Percentiles rank a stretch among this genome's conserved stretches.
These are phyloP conservation scores for Capronia coronata DNA, from an alignment of 2,329 filamentous ascomycete genomes.

Conservation along the genomic window DNA sequence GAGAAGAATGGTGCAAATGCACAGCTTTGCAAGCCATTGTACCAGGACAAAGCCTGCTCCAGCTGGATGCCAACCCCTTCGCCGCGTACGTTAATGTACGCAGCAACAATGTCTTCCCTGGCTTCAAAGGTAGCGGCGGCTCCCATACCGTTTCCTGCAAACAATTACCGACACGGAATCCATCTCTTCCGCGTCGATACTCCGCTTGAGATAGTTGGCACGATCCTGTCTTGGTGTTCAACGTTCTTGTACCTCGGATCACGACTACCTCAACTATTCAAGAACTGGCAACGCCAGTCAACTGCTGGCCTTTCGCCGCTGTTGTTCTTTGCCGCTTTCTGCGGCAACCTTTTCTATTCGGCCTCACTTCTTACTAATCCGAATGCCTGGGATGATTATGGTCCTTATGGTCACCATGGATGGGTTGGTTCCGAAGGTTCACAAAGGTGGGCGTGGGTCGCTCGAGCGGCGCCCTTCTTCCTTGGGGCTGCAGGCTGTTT, in stretches of 20 bases:
- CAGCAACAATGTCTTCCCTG: conserved; percentile 42
- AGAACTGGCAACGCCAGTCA: conserved; percentile 57
- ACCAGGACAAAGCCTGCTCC: conserved; percentile 14
- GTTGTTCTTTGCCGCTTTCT: conserved; percentile 61
- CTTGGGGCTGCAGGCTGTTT: conserved; percentile 60
- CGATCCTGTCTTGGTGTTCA: conserved; percentile 51
- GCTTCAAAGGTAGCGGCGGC: conserved; percentile 39
- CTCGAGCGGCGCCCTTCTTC: conserved; percentile 56
- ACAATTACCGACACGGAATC: conserved; percentile 23
- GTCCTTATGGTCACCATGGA: conserved; percentile 51
- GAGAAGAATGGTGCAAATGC: conserved; percentile 21
- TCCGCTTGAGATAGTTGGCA: conserved; percentile 42
- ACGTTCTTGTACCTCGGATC: conserved; percentile 54
- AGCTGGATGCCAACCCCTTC: conserved; percentile 31
- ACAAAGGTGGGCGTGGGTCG: conserved; percentile 51
- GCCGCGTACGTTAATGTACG: conserved; percentile 40
- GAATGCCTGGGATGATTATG: conserved; percentile 54
- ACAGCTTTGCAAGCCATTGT: background rate
- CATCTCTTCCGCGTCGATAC: conserved; percentile 29
- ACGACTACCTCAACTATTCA: conserved; percentile 58
- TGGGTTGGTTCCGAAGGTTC: conserved; percentile 55
- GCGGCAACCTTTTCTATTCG: conserved; percentile 63
- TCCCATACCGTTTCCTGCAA: conserved; percentile 19
- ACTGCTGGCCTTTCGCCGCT: conserved; percentile 58
- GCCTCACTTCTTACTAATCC: conserved; percentile 57